Evolutionary conservation across 1,139 yeast species (phyloP), one percentile per base, ranked within the genome.

Genomic region (Zygoascus sp.): DNA sequence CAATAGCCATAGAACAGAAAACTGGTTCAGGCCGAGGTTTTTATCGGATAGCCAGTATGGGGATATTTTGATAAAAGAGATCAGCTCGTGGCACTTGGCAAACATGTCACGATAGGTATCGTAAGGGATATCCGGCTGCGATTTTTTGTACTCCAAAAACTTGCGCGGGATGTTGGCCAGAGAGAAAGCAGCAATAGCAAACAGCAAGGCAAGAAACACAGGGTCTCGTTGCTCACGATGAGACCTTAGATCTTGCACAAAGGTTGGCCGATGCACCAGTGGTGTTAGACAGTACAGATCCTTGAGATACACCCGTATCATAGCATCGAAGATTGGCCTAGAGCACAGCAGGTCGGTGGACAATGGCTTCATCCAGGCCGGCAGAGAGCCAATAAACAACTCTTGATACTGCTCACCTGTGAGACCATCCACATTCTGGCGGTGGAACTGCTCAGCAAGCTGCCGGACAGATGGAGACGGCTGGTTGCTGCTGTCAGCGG

Each of bases 261-360:
- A 44, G 2, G 48, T 32, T 25, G 50, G 50, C 28, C 48, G 36
- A 16, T 47, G 50, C 5, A 47, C 42, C 2, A 44, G 2, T 2
- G 50, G 50, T 4, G 44, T 44, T 1, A 44, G 39, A 6, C 45
- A 45, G 32, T 47, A 47, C n/a, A 47, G 17, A 2, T 17, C 13
- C 7, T 37, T 43, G 15, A 43, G 42, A 32, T 37, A 43, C 10
- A 22, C 30, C 10, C 40, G 28, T 6, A 43, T 37, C 32, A 43
- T 27, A 7, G 25, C 46, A n/a, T 43, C 46, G 11, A 43, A 37
- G 11, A 43, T 42, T 5, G 21, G 20, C 10, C 39, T 16, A 3
- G 42, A 28, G 22, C 46, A 43, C n/a, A 43, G 32, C 15, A 43
- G n/a, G n/a, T 43, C 46, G 4, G 39, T 32, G 6, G 46, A 37